Base-by-base conservation (phyloP, 805 yeast genomes). In the Brettanomyces naardenensis region DNA sequence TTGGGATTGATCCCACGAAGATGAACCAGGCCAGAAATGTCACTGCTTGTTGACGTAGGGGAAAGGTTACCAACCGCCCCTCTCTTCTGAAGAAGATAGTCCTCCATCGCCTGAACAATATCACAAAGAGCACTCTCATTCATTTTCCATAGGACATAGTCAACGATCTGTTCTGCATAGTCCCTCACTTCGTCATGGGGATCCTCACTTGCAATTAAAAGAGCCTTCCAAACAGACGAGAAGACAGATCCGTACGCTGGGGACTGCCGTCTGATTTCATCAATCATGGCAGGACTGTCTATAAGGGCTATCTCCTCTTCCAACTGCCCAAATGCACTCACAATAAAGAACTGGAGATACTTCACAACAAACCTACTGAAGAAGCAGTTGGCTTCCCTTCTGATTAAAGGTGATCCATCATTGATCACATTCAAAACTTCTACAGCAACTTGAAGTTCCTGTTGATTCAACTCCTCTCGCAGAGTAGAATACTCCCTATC, bases 161-260 rank as follows among this genome's bases (percentile, higher is more conserved):
- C 97, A 15, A 87, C 79, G 11, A 87, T 71, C 21, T 72, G 75
- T 39, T 78, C 80, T 0, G 96, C 90, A 42, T 75, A 66, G 34
- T 72, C 72, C 41, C 74, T 76, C 5, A 89, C 88, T 57, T 87
- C 95, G 26, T 72, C 62, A 56, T 82, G 92, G 0, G 97, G 95
- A 58, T 92, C 98, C 45, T 82, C 88, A 1, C 95, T 74, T 21
- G 87, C 59, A 20, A 86, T 77, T 33, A 92, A 64, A 25, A 90
- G 56, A 0, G 90, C 78, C 46, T 87, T 84, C 96, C 97, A 92
- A 6, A 82, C 75, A 1, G 95, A 82, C 38, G 86, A 74, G 56
- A 82, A 86, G 6, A 87, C 71, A 0, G 95, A 80, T 1, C 96
- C 95, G 54, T 86, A 84, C 0, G 95, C 92, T 1, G 94, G 84